Evolutionary conservation across 2,329 filamentous ascomycete genomes (phyloP).

Genomic region (Fusarium citri): DNA sequence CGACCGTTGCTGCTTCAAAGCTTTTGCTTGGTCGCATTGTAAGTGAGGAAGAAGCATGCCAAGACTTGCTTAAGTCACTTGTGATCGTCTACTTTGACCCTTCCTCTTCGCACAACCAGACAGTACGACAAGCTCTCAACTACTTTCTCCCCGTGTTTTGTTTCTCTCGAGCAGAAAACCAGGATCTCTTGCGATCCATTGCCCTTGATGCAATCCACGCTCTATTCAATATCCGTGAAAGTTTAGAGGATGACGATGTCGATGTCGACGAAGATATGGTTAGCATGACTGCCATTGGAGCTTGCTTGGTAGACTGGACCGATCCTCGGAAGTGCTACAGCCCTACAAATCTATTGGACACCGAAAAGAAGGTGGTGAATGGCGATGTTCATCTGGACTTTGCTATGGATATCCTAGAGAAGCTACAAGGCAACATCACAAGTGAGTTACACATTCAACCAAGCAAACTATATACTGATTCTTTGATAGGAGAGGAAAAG

Average conservation of each 20-base stretch:
- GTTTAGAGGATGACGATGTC: slow-evolving; percentile 78
- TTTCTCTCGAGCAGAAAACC: slow-evolving; percentile 85
- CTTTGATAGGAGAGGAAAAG: slow-evolving; percentile 79
- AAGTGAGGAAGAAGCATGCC: slow-evolving; percentile 72
- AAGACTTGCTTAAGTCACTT: slow-evolving; percentile 85
- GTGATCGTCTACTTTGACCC: slow-evolving; percentile 92
- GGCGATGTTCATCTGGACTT: slow-evolving; percentile 85
- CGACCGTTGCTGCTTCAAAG: slow-evolving; percentile 85
- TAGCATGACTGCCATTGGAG: slow-evolving; percentile 79
- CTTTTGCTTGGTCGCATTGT: slow-evolving; percentile 85
- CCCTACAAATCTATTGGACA: slow-evolving; percentile 62
- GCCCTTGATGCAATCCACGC: slow-evolving; percentile 80
- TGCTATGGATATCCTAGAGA: slow-evolving; percentile 80
- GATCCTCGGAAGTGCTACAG: slow-evolving; percentile 84
- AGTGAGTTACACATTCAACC: slow-evolving; percentile 64
- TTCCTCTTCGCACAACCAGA: slow-evolving; percentile 81
- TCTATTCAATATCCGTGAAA: slow-evolving; percentile 78
- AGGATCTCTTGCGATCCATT: slow-evolving; percentile 81
- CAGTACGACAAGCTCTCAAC: slow-evolving; percentile 85
- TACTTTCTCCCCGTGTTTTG: slow-evolving; percentile 97
- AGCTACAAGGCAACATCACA: slow-evolving; percentile 72
- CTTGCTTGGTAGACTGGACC: slow-evolving; percentile 93
- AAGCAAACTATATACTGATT: slow-evolving; percentile 45
- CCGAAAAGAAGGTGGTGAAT: slow-evolving; percentile 72
- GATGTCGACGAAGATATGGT: slow-evolving; percentile 84